Conservation (phyloP, 768 basidiomycete species). For the Psilocybe azurescens region DNA sequence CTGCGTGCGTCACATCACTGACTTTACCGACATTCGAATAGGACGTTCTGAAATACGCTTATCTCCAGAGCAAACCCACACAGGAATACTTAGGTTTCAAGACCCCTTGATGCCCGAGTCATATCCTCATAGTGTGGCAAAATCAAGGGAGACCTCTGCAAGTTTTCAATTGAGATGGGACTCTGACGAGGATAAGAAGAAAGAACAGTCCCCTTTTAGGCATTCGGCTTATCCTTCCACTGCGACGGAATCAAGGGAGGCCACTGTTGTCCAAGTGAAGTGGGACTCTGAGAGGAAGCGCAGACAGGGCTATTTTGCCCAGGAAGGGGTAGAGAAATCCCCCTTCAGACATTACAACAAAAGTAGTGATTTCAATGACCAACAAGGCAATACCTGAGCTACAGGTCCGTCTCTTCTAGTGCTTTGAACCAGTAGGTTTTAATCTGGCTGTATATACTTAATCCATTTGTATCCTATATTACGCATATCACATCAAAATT, state of each 20-base stretch:
- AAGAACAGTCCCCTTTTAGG: background rate
- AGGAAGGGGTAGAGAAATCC: conserved; percentile 24
- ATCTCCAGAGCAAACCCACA: conserved; percentile 5
- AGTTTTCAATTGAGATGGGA: background rate
- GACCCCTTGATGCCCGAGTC: conserved; percentile 19
- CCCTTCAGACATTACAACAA: conserved; percentile 38
- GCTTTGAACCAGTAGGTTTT: background rate
- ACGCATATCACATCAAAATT: background rate
- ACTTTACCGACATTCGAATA: background rate
- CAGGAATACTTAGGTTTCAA: conserved; percentile 18
- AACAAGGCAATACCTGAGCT: background rate
- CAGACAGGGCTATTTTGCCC: background rate
- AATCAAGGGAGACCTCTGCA: conserved; percentile 11
- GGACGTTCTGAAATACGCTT: conserved; percentile 1
- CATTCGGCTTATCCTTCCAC: background rate
- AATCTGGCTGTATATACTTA: conserved; percentile 4
- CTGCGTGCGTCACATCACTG: background rate
- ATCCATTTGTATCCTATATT: background rate
- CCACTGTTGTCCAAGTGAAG: conserved; percentile 29
- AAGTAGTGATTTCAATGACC: conserved; percentile 28
- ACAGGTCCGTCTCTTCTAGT: background rate
- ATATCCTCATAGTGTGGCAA: conserved; percentile 10
- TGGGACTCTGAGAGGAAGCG: conserved; percentile 31
- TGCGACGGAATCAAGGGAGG: background rate
- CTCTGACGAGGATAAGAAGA: background rate